Evolutionary conservation across 768 basidiomycete species (phyloP), one percentile per base, ranked within the genome.

Genomic region (Lactarius vividus): DNA sequence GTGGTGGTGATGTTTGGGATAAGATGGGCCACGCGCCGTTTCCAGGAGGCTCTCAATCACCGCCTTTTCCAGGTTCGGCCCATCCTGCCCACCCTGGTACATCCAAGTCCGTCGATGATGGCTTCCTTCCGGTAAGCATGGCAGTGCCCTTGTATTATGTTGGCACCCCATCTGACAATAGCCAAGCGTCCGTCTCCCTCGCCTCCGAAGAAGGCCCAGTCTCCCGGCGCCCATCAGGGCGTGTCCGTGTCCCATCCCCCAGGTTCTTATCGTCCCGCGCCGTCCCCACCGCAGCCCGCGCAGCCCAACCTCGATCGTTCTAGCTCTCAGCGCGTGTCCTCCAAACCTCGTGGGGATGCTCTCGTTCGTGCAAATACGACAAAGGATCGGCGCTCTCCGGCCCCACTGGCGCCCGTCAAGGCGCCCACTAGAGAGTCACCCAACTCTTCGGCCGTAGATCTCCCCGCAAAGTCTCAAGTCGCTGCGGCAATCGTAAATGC

Each of bases 281-380:
- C 92, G 0, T 83, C 92, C 1, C 88, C 91, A 3, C 87, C 90
- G 0, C 78, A 83, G 4, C 75, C 86, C 1, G 82, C 83, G 31
- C 82, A 85, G 0, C 88, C 89, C 29, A 71, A 88, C 4, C 85
- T 96, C 61, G 94, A 96, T 79, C 88, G 94, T 60, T 93, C 93
- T 29, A 88, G 89, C 42, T 95, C 94, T 3, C 91, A 93, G 71
- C 89, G 94, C 37, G 82, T 91, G 0, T 67, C 82, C 55, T 68
- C 77, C 66, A 84, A 83, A 71, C 72, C 79, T 23, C 75, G 70
- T 60, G 66, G 59, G 20, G 75, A 76, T 39, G 71, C 74, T 61
- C 74, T 91, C 54, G 79, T 82, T 35, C 86, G 89, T 42, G 80
- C 89, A 49, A 90, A 87, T 73, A 92, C 89, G 46, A 87, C 88